phyloP scores from a whole-genome alignment of 2,329 filamentous ascomycete genomes.

The Rhinocladiella mackenziei region DNA sequence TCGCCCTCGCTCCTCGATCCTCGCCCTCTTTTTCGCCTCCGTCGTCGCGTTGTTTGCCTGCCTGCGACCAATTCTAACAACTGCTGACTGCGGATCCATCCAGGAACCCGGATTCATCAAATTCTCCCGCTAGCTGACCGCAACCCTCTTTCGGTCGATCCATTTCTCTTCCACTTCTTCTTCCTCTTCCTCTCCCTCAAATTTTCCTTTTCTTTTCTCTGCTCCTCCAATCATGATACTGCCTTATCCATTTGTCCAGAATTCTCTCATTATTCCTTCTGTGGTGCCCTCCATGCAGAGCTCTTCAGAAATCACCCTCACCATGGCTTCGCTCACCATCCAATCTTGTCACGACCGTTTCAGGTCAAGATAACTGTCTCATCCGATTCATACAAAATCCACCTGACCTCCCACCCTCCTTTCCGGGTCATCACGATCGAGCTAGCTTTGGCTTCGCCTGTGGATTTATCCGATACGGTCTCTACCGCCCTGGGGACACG shows the following conservation, averaged over 20 bases:
- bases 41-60: too few species aligned
- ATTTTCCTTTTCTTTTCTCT: conserved; percentile 5
- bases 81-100: too few species aligned
- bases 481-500: neutral
- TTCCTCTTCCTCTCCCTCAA: neutral
- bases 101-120: too few species aligned
- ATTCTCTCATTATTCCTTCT: neutral
- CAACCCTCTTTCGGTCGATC: neutral
- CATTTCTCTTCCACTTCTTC: neutral
- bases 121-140: neutral
- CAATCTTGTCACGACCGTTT: conserved; percentile 17
- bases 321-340: conserved; percentile 19
- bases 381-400: conserved; percentile 1
- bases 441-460: neutral
- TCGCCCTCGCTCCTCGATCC: too few species aligned
- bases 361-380: conserved; percentile 24
- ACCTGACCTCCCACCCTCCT: neutral
- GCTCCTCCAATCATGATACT: neutral
- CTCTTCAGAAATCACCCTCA: conserved; percentile 7
- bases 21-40: too few species aligned
- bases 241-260: neutral
- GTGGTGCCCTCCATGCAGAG: conserved; percentile 16
- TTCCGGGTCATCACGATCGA: neutral
- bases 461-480: neutral
- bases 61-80: too few species aligned